Base-by-base conservation (phyloP, 768 basidiomycete species). In the Tricholoma sp. region DNA sequence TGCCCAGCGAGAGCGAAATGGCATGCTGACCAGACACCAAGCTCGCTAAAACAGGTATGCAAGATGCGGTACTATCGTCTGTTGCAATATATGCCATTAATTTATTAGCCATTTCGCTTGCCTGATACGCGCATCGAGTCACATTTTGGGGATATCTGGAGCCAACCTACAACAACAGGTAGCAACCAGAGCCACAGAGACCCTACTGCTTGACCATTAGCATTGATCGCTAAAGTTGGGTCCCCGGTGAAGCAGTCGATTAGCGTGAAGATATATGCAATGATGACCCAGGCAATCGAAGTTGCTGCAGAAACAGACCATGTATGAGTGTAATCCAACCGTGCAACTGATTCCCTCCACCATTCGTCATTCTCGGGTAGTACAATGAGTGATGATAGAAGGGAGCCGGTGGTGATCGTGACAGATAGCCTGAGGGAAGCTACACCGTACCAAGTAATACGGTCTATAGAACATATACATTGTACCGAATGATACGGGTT, bases 111-210 rank as follows among this genome's bases (percentile, higher is more conserved):
- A 61, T 55, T 17, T 63, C 49, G 32, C 76, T 41, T 6, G 72
- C 74, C 12, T 61, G 57, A 20, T 12, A 78, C 59, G 4, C 73
- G 73, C 1, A 33, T 32, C 6, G 63, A 63, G 58, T 76, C 72
- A 41, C 72, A 79, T 63, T 76, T 77, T 0, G 78, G 79, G 4
- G 74, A 72, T 10, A 79, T 65, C 48, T 72, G 65, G 20, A 80
- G 62, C 77, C 79, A 80, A 1, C 77, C 75, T 10, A 72, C 62
- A 15, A 76, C 70, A 9, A 80, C 63, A 0, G 78, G 72, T 6
- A 78, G 50, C 7, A 80, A 63, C 77, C 77, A 80, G 17, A 80
- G 66, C 75, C 74, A 80, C 13, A 70, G 62, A 2, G 74, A 74
- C 0, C 76, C 76, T 5, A 74, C 73, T 11, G 66, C 74, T 50